Percentiles rank a stretch among this genome's conserved stretches.
phyloP scores from a whole-genome alignment of 2,329 filamentous ascomycete species.

The Botrytis cinerea region DNA sequence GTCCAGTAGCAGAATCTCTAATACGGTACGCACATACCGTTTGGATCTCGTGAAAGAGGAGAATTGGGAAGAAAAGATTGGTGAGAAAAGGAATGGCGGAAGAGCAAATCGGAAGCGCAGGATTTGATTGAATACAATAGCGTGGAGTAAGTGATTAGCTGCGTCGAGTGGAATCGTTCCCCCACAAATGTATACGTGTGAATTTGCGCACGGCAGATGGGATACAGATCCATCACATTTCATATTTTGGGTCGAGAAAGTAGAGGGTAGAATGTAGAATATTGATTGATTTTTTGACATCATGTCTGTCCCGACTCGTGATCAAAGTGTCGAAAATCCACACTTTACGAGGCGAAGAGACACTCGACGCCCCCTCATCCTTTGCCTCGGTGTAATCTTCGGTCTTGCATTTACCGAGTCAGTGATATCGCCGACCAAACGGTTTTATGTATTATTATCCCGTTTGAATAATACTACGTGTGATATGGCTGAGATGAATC shows the following conservation, averaged over 20 bases:
- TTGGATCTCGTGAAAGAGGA: neutral
- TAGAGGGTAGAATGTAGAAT: neutral
- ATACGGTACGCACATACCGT: conserved; percentile 12
- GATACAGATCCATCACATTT: neutral
- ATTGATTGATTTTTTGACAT: neutral
- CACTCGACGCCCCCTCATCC: conserved; percentile 5
- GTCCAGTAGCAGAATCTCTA: neutral
- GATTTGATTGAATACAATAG: neutral
- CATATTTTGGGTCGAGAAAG: neutral
- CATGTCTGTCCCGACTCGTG: neutral
- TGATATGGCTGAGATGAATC: neutral
- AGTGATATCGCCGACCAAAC: conserved; percentile 19
- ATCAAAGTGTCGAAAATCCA: neutral
- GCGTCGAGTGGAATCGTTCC: neutral
- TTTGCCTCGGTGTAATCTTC: conserved; percentile 15
- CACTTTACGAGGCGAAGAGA: neutral
- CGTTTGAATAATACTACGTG: neutral
- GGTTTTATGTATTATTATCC: neutral
- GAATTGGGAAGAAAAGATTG: neutral
- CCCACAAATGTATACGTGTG: neutral
- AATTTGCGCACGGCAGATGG: conserved; percentile 1
- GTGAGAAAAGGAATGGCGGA: neutral
- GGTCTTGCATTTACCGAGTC: conserved; percentile 3
- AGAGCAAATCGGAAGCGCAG: neutral
- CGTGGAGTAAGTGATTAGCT: neutral